Evolutionary conservation across 2,329 filamentous ascomycete genomes (phyloP), one percentile per base, ranked within the genome.

Genomic region (Aquanectria penicillioides): DNA sequence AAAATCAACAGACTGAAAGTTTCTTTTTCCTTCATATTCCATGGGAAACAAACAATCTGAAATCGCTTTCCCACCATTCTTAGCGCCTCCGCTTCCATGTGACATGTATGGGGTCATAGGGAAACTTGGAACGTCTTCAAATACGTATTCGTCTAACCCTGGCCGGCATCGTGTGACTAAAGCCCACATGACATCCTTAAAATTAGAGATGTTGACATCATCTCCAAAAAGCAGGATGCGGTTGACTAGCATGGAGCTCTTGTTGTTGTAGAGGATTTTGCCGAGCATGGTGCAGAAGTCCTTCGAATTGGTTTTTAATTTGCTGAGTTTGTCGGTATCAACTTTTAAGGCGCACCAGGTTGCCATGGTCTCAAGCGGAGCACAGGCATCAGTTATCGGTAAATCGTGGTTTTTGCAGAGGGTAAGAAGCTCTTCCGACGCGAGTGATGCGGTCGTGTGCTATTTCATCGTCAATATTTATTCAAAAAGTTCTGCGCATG

Each of bases 281-380:
- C 62, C 62, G 0, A 65, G 53, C n/a, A 44, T 53, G 2, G 26
- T 44, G 10, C 61, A 64, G 12, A 65, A 65, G 6, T 54, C 48
- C 13, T 51, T 41, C 1, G 57, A 4, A 2, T 49, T 59, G 2
- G 57, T 64, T 5, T 58, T 61, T 13, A 56, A 25, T 3, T 80
- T 77, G n/a, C 81, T 80, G 6, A 89, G 78, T 65, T 83, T 83
- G 10, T 78, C 73, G 1, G 80, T 83, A 67, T 89, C 86, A 12
- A 88, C 80, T 57, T 86, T 81, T 64, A 89, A 61, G 0, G 74
- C 80, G 1, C 75, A 74, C 81, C 81, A 84, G 0, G 76, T 83
- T 0, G 78, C 80, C 57, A 81, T 78, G 1, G 78, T 74, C 57
- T 82, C 80, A 34, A 81, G 78, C 0, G 79, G 80, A 0, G 79